Evolutionary conservation across 768 basidiomycete species (phyloP).

Genomic region (Leucosporidium creatinivorum): DNA sequence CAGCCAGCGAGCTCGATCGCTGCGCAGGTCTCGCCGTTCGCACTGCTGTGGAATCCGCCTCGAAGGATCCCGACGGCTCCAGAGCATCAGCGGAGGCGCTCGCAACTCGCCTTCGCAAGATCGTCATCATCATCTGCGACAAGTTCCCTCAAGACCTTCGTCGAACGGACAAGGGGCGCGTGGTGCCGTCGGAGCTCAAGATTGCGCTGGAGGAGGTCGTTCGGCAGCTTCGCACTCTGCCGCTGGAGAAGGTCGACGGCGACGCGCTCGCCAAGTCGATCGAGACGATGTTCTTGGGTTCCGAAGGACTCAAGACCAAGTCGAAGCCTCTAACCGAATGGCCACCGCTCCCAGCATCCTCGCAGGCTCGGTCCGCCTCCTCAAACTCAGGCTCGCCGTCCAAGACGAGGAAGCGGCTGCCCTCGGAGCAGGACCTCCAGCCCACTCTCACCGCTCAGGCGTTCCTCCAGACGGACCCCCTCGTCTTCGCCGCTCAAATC

Average conservation of each 20-base stretch:
- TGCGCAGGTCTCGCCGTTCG: conserved; percentile 35
- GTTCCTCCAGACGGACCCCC: conserved; percentile 57
- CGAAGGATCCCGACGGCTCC: conserved; percentile 48
- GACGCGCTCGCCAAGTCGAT: not conserved
- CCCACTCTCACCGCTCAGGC: conserved; percentile 35
- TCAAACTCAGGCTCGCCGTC: not conserved
- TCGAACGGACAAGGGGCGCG: not conserved
- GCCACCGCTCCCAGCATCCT: not conserved
- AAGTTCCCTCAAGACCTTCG: not conserved
- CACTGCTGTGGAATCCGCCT: conserved; percentile 55
- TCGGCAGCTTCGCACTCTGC: not conserved
- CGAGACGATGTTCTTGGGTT: not conserved
- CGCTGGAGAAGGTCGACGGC: not conserved
- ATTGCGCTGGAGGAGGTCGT: not conserved
- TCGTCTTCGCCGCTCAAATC: conserved; percentile 58
- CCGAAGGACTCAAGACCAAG: not conserved
- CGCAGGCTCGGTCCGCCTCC: not conserved
- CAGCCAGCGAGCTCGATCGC: conserved; percentile 1
- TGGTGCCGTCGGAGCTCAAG: not conserved
- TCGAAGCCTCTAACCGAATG: not conserved
- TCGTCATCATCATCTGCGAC: not conserved
- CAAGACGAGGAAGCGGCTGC: not conserved
- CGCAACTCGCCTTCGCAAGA: not conserved
- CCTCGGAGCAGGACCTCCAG: not conserved
- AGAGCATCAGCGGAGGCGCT: not conserved